Conservation (phyloP, 305 asterid species). For the Withania somnifera region DNA sequence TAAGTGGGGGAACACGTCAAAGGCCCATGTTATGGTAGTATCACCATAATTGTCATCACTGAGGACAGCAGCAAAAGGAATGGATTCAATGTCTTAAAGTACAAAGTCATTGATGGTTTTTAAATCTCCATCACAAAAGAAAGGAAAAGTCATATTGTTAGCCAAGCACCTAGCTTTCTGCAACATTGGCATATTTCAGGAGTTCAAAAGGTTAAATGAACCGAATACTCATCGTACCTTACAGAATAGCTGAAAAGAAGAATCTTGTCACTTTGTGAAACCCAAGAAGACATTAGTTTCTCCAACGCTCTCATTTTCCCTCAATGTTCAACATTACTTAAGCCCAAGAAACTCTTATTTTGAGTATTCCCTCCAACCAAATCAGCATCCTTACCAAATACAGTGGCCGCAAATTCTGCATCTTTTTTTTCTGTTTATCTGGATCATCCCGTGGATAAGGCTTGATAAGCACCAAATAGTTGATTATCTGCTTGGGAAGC, state of each 20-base stretch:
- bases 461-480: conserved; percentile 94
- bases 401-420: conserved; percentile 66
- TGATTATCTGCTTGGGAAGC: conserved; percentile 49
- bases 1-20: too few relatives aligned
- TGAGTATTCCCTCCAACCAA: conserved; percentile 66
- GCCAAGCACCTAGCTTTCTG: not conserved
- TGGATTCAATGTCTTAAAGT: not conserved
- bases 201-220: not conserved
- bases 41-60: not conserved
- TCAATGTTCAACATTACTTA: conserved; percentile 78
- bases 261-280: conserved; percentile 75
- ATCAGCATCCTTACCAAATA: conserved; percentile 59
- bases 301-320: conserved; percentile 97
- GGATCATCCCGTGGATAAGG: conserved; percentile 77
- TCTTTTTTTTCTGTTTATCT: conserved; percentile 79
- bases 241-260: conserved; percentile 96
- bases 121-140: not conserved
- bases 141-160: not conserved
- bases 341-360: conserved; percentile 81
- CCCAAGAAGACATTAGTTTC: conserved; percentile 71
- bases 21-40: too few relatives aligned
- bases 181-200: not conserved
- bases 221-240: conserved; percentile 30
- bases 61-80: not conserved
- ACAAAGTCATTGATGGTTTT: not conserved